Evolutionary conservation across 2,329 filamentous ascomycete species (phyloP).

Genomic region (Phialophora expanda): DNA sequence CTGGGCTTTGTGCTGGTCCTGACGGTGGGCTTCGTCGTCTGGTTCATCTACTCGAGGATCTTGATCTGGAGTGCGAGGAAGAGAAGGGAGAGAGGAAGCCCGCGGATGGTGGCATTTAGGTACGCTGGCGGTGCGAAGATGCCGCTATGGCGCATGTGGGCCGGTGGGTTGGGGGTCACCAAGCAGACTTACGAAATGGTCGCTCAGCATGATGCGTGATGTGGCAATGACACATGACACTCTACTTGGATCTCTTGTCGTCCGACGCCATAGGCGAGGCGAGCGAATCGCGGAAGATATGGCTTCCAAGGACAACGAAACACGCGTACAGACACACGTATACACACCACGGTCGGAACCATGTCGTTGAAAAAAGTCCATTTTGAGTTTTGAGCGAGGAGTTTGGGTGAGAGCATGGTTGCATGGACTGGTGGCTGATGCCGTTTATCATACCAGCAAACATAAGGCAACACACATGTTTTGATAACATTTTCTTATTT

Average conservation of each 20-base stretch:
- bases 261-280: neutral
- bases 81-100: slow-evolving; percentile 23
- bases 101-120: slow-evolving; percentile 23
- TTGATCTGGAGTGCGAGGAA: slow-evolving; percentile 45
- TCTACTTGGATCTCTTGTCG: neutral
- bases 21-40: slow-evolving; percentile 54
- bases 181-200: slow-evolving; percentile 31
- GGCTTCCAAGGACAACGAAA: neutral
- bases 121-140: slow-evolving; percentile 21
- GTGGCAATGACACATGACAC: neutral
- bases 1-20: slow-evolving; percentile 57
- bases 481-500: neutral
- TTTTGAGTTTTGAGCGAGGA: neutral
- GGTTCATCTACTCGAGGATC: slow-evolving; percentile 58
- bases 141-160: slow-evolving; percentile 33
- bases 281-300: neutral
- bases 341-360: neutral
- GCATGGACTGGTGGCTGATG: neutral
- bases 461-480: neutral
- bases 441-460: neutral
- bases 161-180: slow-evolving; percentile 18
- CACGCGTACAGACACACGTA: neutral
- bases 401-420: slow-evolving; percentile 1
- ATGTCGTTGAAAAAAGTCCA: neutral
- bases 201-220: slow-evolving; percentile 36